phyloP scores from a whole-genome alignment of 2,329 filamentous ascomycete genomes.

The Diaporthe nobilis region DNA sequence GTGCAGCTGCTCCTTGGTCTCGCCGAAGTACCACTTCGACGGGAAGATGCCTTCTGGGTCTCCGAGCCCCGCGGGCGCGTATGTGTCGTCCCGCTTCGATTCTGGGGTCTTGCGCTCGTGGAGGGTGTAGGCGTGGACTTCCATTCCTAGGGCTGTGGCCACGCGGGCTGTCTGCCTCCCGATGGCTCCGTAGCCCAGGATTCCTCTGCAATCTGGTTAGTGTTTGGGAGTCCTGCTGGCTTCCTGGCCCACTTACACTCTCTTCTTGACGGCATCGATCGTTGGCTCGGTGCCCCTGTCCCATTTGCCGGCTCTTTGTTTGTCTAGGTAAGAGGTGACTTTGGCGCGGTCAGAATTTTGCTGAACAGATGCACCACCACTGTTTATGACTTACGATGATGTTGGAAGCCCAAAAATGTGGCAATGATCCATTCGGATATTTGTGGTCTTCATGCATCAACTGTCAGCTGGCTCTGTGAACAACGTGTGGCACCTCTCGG shows the following conservation, averaged over 20 bases:
- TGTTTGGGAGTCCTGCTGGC: accelerated
- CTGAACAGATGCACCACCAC: neutral
- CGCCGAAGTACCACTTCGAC: constrained; percentile 65
- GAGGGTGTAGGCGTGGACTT: constrained; percentile 82
- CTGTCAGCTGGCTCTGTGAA: neutral
- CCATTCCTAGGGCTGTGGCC: constrained; percentile 76
- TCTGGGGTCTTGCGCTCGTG: constrained; percentile 76
- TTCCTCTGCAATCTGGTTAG: constrained; percentile 54
- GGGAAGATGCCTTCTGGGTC: constrained; percentile 66
- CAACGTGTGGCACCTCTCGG: neutral
- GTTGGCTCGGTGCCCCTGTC: constrained; percentile 50
- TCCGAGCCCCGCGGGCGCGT: constrained; percentile 76
- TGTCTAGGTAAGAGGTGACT: constrained; percentile 62
- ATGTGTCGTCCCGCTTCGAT: constrained; percentile 74
- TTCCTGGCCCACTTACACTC: constrained; percentile 59
- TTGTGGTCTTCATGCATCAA: constrained; percentile 59
- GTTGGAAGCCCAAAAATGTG: constrained; percentile 65
- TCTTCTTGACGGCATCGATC: constrained; percentile 61
- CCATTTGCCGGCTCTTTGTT: constrained; percentile 62
- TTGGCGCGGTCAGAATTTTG: neutral
- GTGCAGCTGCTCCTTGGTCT: constrained; percentile 59
- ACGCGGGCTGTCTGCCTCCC: constrained; percentile 69
- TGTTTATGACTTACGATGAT: constrained; percentile 56
- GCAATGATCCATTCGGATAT: constrained; percentile 70
- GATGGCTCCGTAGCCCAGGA: constrained; percentile 69